Evolutionary conservation across 2,329 filamentous ascomycete species (phyloP).

Genomic region (Nemania diffusa): DNA sequence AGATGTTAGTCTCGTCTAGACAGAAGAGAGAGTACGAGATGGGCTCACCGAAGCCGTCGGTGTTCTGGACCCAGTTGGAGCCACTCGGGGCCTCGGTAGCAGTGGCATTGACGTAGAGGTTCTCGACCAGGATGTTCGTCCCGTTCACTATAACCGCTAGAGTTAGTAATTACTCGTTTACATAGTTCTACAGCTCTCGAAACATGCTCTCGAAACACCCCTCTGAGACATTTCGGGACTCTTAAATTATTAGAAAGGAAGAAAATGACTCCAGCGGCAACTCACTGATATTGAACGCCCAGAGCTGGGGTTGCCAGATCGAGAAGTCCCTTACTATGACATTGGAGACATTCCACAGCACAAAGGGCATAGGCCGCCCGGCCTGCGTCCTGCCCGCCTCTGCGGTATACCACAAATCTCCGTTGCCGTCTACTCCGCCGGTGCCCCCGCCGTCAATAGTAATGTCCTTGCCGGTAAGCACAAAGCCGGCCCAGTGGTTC

Average conservation of each 20-base stretch:
- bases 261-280: too few species aligned
- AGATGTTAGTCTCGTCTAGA: background rate
- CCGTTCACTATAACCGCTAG: too few species aligned
- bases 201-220: too few species aligned
- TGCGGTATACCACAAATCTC: conserved; percentile 63
- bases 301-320: conserved; percentile 62
- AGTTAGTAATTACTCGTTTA: too few species aligned
- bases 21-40: background rate
- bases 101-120: conserved; percentile 63
- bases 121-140: conserved; percentile 62
- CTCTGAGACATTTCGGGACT: too few species aligned
- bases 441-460: conserved; percentile 62
- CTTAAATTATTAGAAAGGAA: too few species aligned
- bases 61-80: conserved; percentile 67
- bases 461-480: conserved; percentile 61
- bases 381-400: conserved; percentile 59
- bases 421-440: conserved; percentile 65
- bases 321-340: conserved; percentile 64
- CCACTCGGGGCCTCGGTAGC: conserved; percentile 61
- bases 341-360: conserved; percentile 67
- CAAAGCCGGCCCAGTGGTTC: conserved; percentile 64
- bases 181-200: too few species aligned
- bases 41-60: conserved; percentile 59
- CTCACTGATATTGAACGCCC: conserved; percentile 67
- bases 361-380: conserved; percentile 66